phyloP scores from a whole-genome alignment of 441 rosid species.

The Croton setiger region DNA sequence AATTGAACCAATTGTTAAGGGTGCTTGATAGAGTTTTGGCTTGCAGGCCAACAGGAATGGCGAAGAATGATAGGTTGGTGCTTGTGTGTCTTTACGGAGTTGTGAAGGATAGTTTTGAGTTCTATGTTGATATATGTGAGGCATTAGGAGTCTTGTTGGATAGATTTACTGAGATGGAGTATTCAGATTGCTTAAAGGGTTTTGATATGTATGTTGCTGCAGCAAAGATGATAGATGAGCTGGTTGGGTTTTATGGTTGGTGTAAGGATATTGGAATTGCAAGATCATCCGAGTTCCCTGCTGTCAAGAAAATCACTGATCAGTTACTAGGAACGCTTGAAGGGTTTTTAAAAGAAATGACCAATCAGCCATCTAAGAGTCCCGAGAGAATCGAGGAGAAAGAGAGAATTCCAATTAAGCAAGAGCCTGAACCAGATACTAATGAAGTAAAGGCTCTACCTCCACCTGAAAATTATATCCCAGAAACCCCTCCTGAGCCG shows the following conservation, averaged over 20 bases:
- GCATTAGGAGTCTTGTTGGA: slow-evolving; percentile 54
- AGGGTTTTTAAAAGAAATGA: slow-evolving; percentile 62
- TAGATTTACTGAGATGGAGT: slow-evolving; percentile 61
- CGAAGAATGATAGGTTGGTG: slow-evolving; percentile 50
- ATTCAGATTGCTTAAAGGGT: slow-evolving; percentile 50
- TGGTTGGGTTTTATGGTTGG: slow-evolving; percentile 44
- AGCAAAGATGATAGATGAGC: slow-evolving; percentile 61
- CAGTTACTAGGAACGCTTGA: slow-evolving; percentile 57
- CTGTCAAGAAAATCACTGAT: slow-evolving; percentile 52
- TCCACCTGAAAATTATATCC: slow-evolving; percentile 65
- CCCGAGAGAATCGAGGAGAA: slow-evolving; percentile 43
- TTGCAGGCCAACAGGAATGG: slow-evolving; percentile 54
- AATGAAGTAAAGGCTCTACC: slow-evolving; percentile 88
- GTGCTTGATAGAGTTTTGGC: slow-evolving; percentile 65
- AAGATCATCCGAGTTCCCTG: slow-evolving; percentile 65
- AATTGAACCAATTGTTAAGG: slow-evolving; percentile 50
- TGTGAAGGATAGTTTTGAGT: slow-evolving; percentile 64
- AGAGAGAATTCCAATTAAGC: slow-evolving; percentile 32
- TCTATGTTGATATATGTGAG: slow-evolving; percentile 64
- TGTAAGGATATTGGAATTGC: slow-evolving; percentile 60
- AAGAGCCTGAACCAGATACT: slow-evolving; percentile 45
- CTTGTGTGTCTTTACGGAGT: slow-evolving; percentile 43
- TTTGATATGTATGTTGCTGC: slow-evolving; percentile 60
- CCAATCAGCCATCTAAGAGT: slow-evolving; percentile 35
- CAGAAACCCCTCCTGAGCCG: slow-evolving; percentile 58